Base-by-base conservation (phyloP, 257 asterid species). In the Rehmannia glutinosa region DNA sequence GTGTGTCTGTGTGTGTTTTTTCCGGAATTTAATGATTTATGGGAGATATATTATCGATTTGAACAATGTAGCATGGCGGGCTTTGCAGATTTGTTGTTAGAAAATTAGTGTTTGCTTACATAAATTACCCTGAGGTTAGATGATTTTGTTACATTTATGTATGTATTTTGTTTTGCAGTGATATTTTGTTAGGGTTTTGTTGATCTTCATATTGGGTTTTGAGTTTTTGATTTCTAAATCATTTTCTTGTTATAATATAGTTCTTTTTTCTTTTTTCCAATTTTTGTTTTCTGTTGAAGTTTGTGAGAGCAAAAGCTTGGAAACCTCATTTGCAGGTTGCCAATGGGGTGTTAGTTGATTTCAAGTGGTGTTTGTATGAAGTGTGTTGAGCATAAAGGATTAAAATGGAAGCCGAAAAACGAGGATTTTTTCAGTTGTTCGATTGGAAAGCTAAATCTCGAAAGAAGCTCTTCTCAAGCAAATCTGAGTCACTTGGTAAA, bases 371-470 rank as follows among this genome's bases (percentile, higher is more conserved):
- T 13, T 42, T 42, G n/a, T 42, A 4, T 42, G 21, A 13, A 42
- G 49, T 42, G 49, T 42, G 12, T 42, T 42, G 17, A 42, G 49
- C 49, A 42, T 15, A n/a, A 42, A 7, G 20, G 49, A 42, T 33
- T 32, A 17, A 8, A 68, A 94, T 94, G 99, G 99, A 91, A 82
- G 85, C 82, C 19, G 99, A 91, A 49, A 94, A 91, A 75, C 79
- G 90, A 78, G n/a, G 99, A 27, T 84, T 94, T 71, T 83, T 91
- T 60, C 99, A 94, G 83, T 74, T 93, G 84, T 93, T 93, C 54
- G 99, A 93, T 78, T 93, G 99, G 99, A 90, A 90, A 70, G 84
- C 47, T 60, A 93, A 88, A 79, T 90, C 99, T 49, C 82, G 92
- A 46, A 93, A 90, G 89, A 93, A 85, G 88, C 96, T 90, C 64